These are phyloP conservation scores for Multifurca ochricompacta DNA, from an alignment of 768 basidiomycete genomes.

Conservation along the genomic window DNA sequence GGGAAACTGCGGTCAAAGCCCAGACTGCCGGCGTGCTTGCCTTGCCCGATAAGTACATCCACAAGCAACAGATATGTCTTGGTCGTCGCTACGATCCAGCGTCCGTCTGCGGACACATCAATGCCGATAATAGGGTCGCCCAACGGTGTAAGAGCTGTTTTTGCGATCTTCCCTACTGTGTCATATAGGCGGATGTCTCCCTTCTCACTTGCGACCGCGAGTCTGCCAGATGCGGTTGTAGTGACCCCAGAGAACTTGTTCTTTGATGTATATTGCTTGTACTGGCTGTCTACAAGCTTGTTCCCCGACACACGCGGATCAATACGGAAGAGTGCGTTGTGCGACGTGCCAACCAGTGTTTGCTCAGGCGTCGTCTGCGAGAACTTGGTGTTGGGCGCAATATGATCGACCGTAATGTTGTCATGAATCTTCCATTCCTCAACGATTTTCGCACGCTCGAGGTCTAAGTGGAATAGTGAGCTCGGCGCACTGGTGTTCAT, in stretches of 20 bases:
- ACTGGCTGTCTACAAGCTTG: slow-evolving; percentile 91
- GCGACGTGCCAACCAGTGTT: slow-evolving; percentile 87
- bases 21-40: slow-evolving; percentile 69
- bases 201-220: slow-evolving; percentile 94
- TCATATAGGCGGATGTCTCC: slow-evolving; percentile 96
- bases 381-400: slow-evolving; percentile 90
- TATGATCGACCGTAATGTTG: slow-evolving; percentile 74
- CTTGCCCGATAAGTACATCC: slow-evolving; percentile 91
- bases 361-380: slow-evolving; percentile 89
- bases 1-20: slow-evolving; percentile 97
- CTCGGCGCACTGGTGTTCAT: slow-evolving; percentile 78
- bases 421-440: slow-evolving; percentile 99
- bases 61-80: slow-evolving; percentile 90
- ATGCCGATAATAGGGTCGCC: slow-evolving; percentile 94
- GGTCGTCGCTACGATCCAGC: slow-evolving; percentile 93
- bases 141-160: slow-evolving; percentile 91
- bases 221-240: slow-evolving; percentile 77
- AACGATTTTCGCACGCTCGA: slow-evolving; percentile 91
- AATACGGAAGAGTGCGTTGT: slow-evolving; percentile 95
- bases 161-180: slow-evolving; percentile 95
- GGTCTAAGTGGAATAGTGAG: slow-evolving; percentile 83
- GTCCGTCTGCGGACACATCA: slow-evolving; percentile 89
- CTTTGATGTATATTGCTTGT: slow-evolving; percentile 93
- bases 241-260: slow-evolving; percentile 91
- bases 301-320: slow-evolving; percentile 89